phyloP scores from a whole-genome alignment of 495 filamentous ascomycete genomes.

The Terfezia boudieri region DNA sequence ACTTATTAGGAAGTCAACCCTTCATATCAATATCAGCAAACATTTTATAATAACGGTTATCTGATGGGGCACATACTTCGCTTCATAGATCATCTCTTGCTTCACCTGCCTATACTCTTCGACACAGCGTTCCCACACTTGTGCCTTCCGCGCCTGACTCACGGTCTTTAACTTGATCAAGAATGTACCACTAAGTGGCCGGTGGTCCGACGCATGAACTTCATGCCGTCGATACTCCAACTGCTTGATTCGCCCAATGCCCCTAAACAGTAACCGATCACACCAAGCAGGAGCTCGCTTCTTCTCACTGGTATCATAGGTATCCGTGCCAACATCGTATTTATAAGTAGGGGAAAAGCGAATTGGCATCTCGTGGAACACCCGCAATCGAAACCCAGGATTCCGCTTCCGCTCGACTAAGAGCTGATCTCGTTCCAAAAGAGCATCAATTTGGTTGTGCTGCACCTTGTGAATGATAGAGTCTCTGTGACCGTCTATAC shows the following conservation, averaged over 20 bases:
- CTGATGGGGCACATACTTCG: conserved; percentile 23
- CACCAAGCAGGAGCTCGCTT: conserved; percentile 94
- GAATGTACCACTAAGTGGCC: conserved; percentile 74
- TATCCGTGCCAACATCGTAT: conserved; percentile 86
- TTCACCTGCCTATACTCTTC: conserved; percentile 48
- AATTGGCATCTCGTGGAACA: conserved; percentile 69
- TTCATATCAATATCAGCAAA: neutral
- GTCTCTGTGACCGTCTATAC: conserved; percentile 87
- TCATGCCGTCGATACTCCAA: conserved; percentile 74
- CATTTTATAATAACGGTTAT: too few species aligned
- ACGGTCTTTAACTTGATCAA: conserved; percentile 63
- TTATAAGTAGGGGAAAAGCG: conserved; percentile 93
- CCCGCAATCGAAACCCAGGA: conserved; percentile 64
- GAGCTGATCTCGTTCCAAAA: conserved; percentile 88
- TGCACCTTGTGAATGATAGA: conserved; percentile 68
- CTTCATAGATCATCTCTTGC: conserved; percentile 37
- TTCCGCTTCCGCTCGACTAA: conserved; percentile 69
- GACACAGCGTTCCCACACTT: conserved; percentile 46
- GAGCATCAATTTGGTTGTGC: conserved; percentile 56
- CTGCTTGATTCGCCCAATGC: conserved; percentile 62
- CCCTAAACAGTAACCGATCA: conserved; percentile 73
- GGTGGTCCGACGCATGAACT: conserved; percentile 71
- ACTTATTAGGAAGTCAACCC: conserved; percentile 17
- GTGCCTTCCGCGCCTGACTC: conserved; percentile 35
- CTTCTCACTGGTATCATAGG: conserved; percentile 87